phyloP scores from a whole-genome alignment of 2,329 filamentous ascomycete genomes.

The Aureobasidium sp. region DNA sequence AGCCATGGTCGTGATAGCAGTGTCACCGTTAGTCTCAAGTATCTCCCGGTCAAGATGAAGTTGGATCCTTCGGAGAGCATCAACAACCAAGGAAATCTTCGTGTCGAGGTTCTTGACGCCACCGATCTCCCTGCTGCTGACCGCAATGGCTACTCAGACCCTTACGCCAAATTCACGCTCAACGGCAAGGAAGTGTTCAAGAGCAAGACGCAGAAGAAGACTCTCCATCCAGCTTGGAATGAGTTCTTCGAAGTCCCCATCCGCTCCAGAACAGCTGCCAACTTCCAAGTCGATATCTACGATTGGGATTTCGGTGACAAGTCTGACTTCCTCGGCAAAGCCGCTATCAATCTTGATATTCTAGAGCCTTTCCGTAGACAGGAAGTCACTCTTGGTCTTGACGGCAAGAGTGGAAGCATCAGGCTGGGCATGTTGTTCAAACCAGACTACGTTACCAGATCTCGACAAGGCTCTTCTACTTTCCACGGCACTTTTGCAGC shows the following conservation, averaged over 20 bases:
- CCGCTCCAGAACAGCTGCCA: constrained; percentile 83
- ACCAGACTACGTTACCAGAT: constrained; percentile 88
- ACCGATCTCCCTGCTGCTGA: constrained; percentile 92
- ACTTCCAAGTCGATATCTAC: constrained; percentile 86
- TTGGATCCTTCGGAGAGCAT: constrained; percentile 97
- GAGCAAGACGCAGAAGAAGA: constrained; percentile 98
- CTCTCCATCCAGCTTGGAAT: constrained; percentile 94
- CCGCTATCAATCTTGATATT: constrained; percentile 77
- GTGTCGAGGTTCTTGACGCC: constrained; percentile 93
- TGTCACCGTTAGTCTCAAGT: constrained; percentile 93
- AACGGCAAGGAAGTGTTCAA: constrained; percentile 94
- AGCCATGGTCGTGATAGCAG: constrained; percentile 80
- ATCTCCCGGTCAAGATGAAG: constrained; percentile 93
- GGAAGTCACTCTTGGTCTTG: constrained; percentile 78
- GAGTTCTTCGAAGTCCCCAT: constrained; percentile 91
- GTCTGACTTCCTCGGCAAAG: constrained; percentile 87
- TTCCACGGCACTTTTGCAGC: constrained; percentile 91
- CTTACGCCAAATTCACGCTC: constrained; percentile 94
- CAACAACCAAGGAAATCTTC: constrained; percentile 97
- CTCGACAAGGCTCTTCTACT: constrained; percentile 90
- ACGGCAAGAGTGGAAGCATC: constrained; percentile 90
- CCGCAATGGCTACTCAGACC: constrained; percentile 96
- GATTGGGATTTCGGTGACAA: constrained; percentile 99
- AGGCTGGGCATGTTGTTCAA: constrained; percentile 91
- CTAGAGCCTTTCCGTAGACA: constrained; percentile 88